Evolutionary conservation across 176 grass and related monocot genomes (phyloP).

Genomic region (Zea luxurians): DNA sequence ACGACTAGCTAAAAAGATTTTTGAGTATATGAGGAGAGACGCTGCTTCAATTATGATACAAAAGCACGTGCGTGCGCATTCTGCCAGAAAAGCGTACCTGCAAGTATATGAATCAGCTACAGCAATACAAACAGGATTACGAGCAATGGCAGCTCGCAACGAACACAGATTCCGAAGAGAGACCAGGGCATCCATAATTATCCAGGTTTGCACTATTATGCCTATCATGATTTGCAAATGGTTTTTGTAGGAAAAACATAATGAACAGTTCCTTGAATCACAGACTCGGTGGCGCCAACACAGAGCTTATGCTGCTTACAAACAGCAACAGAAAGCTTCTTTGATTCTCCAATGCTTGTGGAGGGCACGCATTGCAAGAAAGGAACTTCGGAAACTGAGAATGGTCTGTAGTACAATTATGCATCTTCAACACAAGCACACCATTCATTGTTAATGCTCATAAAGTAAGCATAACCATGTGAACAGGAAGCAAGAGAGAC

Average conservation of each 20-base stretch:
- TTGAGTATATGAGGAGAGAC: constrained; percentile 71
- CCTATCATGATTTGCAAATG: neutral
- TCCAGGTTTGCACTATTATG: constrained; percentile 54
- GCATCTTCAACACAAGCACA: constrained; percentile 20
- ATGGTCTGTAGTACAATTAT: constrained; percentile 55
- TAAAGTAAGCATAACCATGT: constrained; percentile 38
- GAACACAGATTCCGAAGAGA: constrained; percentile 67
- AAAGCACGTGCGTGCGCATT: constrained; percentile 66
- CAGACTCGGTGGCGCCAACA: constrained; percentile 90
- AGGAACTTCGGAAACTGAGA: constrained; percentile 80
- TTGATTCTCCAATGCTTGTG: constrained; percentile 82
- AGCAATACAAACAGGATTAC: constrained; percentile 77
- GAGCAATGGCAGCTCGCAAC: constrained; percentile 73
- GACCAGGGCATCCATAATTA: constrained; percentile 68
- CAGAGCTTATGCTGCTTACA: constrained; percentile 68
- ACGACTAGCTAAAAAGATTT: constrained; percentile 76
- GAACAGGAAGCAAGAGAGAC: constrained; percentile 90
- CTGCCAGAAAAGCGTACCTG: constrained; percentile 65
- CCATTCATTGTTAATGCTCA: constrained; percentile 11
- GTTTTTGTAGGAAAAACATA: constrained; percentile 16
- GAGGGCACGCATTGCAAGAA: constrained; percentile 90
- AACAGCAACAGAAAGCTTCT: constrained; percentile 63
- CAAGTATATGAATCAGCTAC: constrained; percentile 52
- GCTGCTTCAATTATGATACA: constrained; percentile 88
- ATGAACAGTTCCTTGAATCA: constrained; percentile 29